A percentile compares a stretch with the other conserved stretches of the same genome.
Conservation (phyloP, 257 asterid genomes). For the Primulina tabacum region DNA sequence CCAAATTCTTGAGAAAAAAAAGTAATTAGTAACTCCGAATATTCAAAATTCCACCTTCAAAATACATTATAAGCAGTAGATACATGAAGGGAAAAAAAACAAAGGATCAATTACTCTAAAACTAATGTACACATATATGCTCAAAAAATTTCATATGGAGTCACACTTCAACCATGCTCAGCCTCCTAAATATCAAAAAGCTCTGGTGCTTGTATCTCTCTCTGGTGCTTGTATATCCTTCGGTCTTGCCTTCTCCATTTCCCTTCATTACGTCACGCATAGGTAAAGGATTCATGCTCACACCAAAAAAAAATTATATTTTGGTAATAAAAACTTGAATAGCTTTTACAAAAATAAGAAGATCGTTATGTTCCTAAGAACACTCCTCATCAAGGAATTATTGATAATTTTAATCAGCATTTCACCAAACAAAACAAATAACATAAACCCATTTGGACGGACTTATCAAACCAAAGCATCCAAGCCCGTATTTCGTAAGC, state of each 20-base stretch:
- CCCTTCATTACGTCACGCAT: constrained; percentile 38
- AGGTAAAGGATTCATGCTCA: not conserved
- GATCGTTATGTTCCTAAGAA: no score
- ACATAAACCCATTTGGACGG: not conserved
- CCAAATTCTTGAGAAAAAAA: not conserved
- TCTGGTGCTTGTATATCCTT: constrained; percentile 64
- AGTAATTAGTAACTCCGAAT: not conserved
- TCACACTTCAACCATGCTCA: constrained; percentile 12
- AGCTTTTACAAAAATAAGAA: not conserved
- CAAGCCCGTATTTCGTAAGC: no score
- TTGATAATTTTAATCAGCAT: not conserved
- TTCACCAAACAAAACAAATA: not conserved
- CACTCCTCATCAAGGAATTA: not conserved
- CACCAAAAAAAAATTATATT: not conserved
- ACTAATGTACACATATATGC: not conserved
- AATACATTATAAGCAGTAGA: constrained; percentile 1
- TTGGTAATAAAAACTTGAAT: not conserved
- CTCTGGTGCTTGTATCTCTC: constrained; percentile 51
- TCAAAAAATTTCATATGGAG: constrained; percentile 11
- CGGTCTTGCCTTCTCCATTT: constrained; percentile 62
- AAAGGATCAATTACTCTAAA: not conserved
- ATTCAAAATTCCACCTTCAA: constrained; percentile 10
- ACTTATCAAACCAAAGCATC: no score
- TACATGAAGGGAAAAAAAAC: not conserved
- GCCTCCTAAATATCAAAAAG: not conserved